Evolutionary conservation across 805 yeast genomes (phyloP).

Genomic region (Grigorovia transvaalensis): DNA sequence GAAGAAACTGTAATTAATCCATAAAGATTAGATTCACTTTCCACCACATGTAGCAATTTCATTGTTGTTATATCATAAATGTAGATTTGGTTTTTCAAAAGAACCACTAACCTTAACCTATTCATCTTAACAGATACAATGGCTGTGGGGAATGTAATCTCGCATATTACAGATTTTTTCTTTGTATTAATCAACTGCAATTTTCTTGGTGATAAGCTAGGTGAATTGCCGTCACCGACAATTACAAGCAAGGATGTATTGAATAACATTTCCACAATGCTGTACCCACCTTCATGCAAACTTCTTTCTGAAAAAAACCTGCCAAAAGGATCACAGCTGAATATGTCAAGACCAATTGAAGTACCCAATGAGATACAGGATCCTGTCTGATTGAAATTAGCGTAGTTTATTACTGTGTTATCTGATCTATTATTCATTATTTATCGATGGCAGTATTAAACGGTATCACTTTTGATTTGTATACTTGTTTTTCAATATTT

Average conservation of each 20-base stretch:
- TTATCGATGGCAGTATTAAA: background rate
- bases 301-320: constrained; percentile 34
- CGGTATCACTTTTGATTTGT: background rate
- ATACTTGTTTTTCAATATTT: background rate
- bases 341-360: constrained; percentile 51
- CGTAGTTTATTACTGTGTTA: constrained; percentile 27
- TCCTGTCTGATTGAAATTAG: constrained; percentile 68
- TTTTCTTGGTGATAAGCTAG: constrained; percentile 65
- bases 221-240: constrained; percentile 64
- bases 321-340: constrained; percentile 60
- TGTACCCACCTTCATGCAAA: constrained; percentile 42
- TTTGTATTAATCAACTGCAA: constrained; percentile 77
- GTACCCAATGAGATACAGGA: constrained; percentile 64
- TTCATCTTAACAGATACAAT: constrained; percentile 55
- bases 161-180: constrained; percentile 49
- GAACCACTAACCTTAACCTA: constrained; percentile 51
- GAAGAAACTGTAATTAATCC: constrained; percentile 59
- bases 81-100: constrained; percentile 54
- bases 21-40: constrained; percentile 33
- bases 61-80: constrained; percentile 66
- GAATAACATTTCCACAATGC: constrained; percentile 68
- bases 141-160: constrained; percentile 55
- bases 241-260: constrained; percentile 60
- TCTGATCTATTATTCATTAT: background rate
- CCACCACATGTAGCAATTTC: constrained; percentile 48